phyloP scores from a whole-genome alignment of 78 protist species.

The Ministeria vibrans region DNA sequence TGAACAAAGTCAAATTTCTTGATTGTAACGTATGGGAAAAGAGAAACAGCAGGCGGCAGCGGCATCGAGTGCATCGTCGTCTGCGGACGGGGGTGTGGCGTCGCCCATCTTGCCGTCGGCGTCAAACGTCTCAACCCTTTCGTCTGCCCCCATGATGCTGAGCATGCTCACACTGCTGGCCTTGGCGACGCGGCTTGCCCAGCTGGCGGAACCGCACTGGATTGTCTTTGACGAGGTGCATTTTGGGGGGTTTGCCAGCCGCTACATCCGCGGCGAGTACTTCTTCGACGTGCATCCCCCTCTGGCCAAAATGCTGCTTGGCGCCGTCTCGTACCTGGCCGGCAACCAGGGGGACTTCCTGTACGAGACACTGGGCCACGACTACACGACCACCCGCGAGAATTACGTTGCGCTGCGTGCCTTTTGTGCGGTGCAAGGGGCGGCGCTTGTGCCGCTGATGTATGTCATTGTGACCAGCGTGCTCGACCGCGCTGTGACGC shows the following conservation, averaged over 20 bases:
- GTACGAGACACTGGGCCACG: constrained; percentile 9
- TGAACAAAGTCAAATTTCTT: too few species aligned
- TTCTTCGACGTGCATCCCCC: constrained; percentile 53
- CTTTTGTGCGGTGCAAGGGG: not conserved
- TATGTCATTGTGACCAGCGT: not conserved
- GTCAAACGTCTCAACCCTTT: too few species aligned
- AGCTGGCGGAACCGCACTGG: too few species aligned
- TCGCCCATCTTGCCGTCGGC: too few species aligned
- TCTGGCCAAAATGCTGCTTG: constrained; percentile 12
- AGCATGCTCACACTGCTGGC: too few species aligned
- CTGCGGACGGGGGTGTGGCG: too few species aligned
- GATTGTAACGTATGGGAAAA: too few species aligned
- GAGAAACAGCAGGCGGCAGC: too few species aligned
- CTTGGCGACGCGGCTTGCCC: too few species aligned
- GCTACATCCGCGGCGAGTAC: constrained; percentile 1
- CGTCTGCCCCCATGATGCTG: too few species aligned
- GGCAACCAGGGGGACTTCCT: constrained; percentile 6
- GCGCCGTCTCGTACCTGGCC: not conserved
- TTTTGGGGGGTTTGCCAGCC: constrained; percentile 34
- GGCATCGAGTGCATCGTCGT: too few species aligned
- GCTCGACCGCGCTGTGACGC: not conserved
- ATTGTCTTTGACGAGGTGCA: constrained; percentile 40
- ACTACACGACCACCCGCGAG: not conserved
- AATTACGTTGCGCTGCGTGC: not conserved
- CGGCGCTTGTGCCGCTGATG: not conserved